Evolutionary conservation across 2,329 filamentous ascomycete genomes (phyloP), one percentile per base, ranked within the genome.

Genomic region (Cladosporium sp.): DNA sequence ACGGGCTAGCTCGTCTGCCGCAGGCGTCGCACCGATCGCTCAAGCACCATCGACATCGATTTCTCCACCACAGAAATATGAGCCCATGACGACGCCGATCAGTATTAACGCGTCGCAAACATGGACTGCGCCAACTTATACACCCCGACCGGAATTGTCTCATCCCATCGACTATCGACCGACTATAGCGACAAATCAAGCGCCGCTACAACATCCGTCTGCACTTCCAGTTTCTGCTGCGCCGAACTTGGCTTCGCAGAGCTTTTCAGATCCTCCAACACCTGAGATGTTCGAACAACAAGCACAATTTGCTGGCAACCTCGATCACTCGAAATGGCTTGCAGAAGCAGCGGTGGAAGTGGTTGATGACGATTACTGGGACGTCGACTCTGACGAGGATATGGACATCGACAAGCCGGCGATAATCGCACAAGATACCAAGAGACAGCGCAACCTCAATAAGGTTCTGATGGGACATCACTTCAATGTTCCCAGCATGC

Each of bases 281-380:
- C 54, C 64, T 9, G 64, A 68, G 4, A 59, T 60, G 39, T 66
- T 66, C 45, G 66, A 68, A 40, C 59, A 67, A 32, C 63, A 68
- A 48, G n/a, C 50, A 15, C 59, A 65, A 3, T 44, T 24, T 20
- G 45, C 39, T 9, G 36, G 36, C 19, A 20, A 28, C 15, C 47
- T 19, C 17, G 36, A 32, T 7, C 62, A 69, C 6, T 69, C 65
- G 4, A 60, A 70, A 24, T 35, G 73, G 19, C 65, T 76, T 10
- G 67, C 66, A 22, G 65, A 69, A 25, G 74, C 73, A 10, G 74
- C 74, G 2, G 67, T 80, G 15, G 77, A 80, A 63, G 69, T 69
- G 24, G 72, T 75, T 49, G 78, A 80, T 57, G 75, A 79, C 50
- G 76, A 79, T 52, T 80, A 80, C 60, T 80, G 73, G 63, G 78